Evolutionary conservation across 2,329 filamentous ascomycete genomes (phyloP).

Genomic region (Claviceps citrina): DNA sequence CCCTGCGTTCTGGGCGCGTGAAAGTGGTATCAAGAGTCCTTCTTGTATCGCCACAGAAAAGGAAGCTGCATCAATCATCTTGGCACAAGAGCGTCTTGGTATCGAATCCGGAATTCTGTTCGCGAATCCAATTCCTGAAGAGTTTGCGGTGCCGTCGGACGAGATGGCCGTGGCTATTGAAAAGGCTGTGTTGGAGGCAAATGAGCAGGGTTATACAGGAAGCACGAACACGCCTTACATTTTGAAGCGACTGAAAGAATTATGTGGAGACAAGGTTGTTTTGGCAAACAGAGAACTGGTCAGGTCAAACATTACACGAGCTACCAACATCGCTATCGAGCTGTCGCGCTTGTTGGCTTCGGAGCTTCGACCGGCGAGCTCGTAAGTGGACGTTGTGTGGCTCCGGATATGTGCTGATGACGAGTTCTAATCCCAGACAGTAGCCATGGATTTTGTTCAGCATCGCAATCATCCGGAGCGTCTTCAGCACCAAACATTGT

Average conservation of each 20-base stretch:
- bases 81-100: slow-evolving; percentile 57
- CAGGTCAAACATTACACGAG: slow-evolving; percentile 36
- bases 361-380: slow-evolving; percentile 16
- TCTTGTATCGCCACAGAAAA: slow-evolving; percentile 56
- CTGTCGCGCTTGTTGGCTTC: slow-evolving; percentile 29
- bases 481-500: slow-evolving; percentile 4
- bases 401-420: slow-evolving; percentile 2
- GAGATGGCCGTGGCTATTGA: slow-evolving; percentile 58
- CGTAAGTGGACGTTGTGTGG: slow-evolving; percentile 21
- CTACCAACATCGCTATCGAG: slow-evolving; percentile 38
- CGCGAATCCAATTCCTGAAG: slow-evolving; percentile 69
- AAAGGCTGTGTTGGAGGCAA: slow-evolving; percentile 49
- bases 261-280: slow-evolving; percentile 58
- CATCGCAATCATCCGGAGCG: background rate
- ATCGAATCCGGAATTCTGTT: slow-evolving; percentile 72
- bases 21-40: slow-evolving; percentile 71
- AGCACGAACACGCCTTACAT: slow-evolving; percentile 76
- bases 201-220: slow-evolving; percentile 51
- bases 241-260: slow-evolving; percentile 59
- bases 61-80: slow-evolving; percentile 79
- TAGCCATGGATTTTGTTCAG: slow-evolving; percentile 9
- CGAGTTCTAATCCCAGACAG: slow-evolving; percentile 23
- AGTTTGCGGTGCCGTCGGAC: slow-evolving; percentile 51
- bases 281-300: slow-evolving; percentile 55
- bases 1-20: slow-evolving; percentile 81